These are phyloP conservation scores for Arthrocladium fulminans DNA, from an alignment of 2,329 filamentous ascomycete genomes.

Conservation along the genomic window DNA sequence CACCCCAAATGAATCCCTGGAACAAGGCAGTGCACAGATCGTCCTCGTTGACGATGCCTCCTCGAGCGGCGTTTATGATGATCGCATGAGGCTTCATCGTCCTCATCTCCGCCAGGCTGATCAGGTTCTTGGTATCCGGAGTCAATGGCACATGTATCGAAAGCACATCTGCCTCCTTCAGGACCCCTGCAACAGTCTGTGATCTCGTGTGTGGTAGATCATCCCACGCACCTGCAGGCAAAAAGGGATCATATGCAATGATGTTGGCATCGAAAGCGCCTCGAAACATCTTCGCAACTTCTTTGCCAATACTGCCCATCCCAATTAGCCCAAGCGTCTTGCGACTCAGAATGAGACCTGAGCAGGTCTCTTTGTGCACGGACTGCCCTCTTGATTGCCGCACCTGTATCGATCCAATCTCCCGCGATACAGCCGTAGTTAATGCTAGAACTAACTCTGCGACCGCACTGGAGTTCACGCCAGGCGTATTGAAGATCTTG, in stretches of 20 bases:
- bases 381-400: neutral
- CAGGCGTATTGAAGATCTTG: conserved; percentile 42
- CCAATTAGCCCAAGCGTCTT: conserved; percentile 33
- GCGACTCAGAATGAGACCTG: conserved; percentile 29
- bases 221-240: conserved; percentile 27
- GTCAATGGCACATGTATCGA: conserved; percentile 34
- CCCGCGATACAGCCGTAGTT: neutral
- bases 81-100: conserved; percentile 34
- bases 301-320: conserved; percentile 34
- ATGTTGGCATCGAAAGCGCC: conserved; percentile 30
- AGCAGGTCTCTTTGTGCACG: conserved; percentile 34
- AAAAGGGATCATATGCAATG: conserved; percentile 32
- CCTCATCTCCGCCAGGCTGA: conserved; percentile 26
- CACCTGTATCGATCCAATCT: conserved; percentile 3
- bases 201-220: conserved; percentile 29
- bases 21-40: conserved; percentile 28
- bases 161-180: conserved; percentile 29
- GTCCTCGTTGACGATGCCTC: conserved; percentile 34
- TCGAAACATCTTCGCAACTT: conserved; percentile 31
- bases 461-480: conserved; percentile 37
- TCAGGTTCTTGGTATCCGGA: conserved; percentile 26
- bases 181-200: conserved; percentile 27
- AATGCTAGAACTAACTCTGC: conserved; percentile 27
- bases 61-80: conserved; percentile 34
- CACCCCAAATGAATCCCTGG: conserved; percentile 32